Conservation (phyloP, 768 basidiomycete genomes). For the Strobilomyces dryophilus region DNA sequence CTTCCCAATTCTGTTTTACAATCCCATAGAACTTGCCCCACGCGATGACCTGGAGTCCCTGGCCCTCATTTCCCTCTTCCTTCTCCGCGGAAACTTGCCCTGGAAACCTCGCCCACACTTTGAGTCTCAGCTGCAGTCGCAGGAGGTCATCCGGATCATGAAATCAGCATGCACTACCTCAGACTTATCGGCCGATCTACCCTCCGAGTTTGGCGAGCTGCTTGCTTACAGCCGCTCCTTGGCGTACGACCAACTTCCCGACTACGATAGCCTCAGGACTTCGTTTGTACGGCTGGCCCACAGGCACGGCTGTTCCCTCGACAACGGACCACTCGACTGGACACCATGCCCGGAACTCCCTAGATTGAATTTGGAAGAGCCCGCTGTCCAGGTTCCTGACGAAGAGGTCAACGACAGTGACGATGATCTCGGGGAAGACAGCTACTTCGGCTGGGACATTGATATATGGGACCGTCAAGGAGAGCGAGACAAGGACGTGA, state of each 20-base stretch:
- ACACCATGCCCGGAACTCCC: background rate
- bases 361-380: background rate
- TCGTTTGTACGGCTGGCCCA: background rate
- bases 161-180: background rate
- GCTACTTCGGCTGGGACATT: constrained; percentile 1
- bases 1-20: background rate
- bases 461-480: background rate
- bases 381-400: background rate
- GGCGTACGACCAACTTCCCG: background rate
- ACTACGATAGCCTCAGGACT: background rate
- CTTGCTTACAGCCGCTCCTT: constrained; percentile 2
- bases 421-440: background rate
- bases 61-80: background rate
- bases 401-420: background rate
- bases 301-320: background rate
- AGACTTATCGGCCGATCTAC: background rate
- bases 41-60: constrained; percentile 4
- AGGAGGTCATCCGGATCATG: background rate
- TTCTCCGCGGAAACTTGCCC: constrained; percentile 1
- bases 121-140: background rate
- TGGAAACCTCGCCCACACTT: constrained; percentile 1
- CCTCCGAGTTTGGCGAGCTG: background rate
- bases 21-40: background rate
- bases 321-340: constrained; percentile 2
- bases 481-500: constrained; percentile 2